Percentiles rank a stretch among this genome's conserved stretches.
These are phyloP conservation scores for Leishmania braziliensis DNA, from an alignment of 208 protist genomes.

Conservation along the genomic window DNA sequence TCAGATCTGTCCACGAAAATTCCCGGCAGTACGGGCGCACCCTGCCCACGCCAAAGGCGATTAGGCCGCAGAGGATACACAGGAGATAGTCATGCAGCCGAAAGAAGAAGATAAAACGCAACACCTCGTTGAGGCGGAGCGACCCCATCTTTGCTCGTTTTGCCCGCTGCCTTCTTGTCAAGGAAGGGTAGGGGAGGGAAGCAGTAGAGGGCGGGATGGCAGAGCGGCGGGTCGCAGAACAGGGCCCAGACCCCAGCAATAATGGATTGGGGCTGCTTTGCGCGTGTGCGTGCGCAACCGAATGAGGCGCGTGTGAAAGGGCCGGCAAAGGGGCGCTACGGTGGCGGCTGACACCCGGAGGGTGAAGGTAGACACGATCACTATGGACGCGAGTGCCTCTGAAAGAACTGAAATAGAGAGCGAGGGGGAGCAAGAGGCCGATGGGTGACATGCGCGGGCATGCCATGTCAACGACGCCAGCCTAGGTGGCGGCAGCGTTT, in stretches of 20 bases:
- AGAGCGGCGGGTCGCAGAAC: background rate
- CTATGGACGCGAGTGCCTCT: background rate
- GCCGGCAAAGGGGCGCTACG: background rate
- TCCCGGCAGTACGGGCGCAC: slow-evolving; percentile 49
- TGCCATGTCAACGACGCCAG: background rate
- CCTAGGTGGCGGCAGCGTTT: background rate
- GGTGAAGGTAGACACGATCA: background rate
- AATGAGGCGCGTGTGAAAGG: background rate
- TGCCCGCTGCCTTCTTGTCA: background rate
- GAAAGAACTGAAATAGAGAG: background rate
- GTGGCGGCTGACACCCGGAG: background rate
- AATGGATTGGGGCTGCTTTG: background rate
- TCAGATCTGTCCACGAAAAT: slow-evolving; percentile 53
- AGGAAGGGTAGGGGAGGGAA: background rate
- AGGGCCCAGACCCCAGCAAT: background rate
- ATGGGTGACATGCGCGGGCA: background rate
- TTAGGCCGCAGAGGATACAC: slow-evolving; percentile 32
- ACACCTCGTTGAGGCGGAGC: background rate
- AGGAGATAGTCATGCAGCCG: slow-evolving; percentile 54
- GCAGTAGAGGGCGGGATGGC: background rate
- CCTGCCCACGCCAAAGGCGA: slow-evolving; percentile 14
- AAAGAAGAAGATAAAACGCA: slow-evolving; percentile 25
- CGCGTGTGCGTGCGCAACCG: background rate
- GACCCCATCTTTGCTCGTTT: background rate
- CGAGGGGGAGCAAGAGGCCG: background rate